Conservation (phyloP, 1,284 basidiomycete species). For the Cryptococcus depauperatus region DNA sequence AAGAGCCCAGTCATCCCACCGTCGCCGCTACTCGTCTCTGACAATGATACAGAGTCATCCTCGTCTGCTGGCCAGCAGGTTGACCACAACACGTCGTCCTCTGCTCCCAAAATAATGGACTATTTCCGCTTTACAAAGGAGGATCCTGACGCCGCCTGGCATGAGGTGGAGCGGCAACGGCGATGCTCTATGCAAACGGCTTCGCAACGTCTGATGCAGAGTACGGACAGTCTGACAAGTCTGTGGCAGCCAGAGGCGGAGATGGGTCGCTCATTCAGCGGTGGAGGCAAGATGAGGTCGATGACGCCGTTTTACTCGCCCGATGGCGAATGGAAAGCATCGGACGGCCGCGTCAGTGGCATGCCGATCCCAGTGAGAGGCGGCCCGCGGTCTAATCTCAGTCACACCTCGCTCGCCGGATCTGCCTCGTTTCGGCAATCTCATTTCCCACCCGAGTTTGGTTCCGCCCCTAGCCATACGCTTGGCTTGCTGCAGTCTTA, state of each 20-base stretch:
- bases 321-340: neutral
- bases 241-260: constrained; percentile 25
- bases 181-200: constrained; percentile 29
- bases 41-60: constrained; percentile 35
- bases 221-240: constrained; percentile 23
- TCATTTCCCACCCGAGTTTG: constrained; percentile 22
- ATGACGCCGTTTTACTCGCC: constrained; percentile 23
- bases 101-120: constrained; percentile 33
- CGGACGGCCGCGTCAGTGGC: constrained; percentile 1
- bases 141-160: constrained; percentile 35
- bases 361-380: constrained; percentile 19
- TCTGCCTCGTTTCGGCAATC: neutral
- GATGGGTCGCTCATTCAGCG: constrained; percentile 14
- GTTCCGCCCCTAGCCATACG: constrained; percentile 32
- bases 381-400: constrained; percentile 26
- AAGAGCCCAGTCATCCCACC: constrained; percentile 27
- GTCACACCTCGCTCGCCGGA: constrained; percentile 34
- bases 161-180: constrained; percentile 28
- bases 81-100: constrained; percentile 11
- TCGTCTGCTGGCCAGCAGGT: constrained; percentile 11
- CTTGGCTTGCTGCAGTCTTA: constrained; percentile 31
- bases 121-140: constrained; percentile 34
- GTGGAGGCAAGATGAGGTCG: constrained; percentile 17
- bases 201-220: constrained; percentile 8
- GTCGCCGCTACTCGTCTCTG: constrained; percentile 35